Base-by-base conservation (phyloP, 371 early-diverging fungal genomes). In the Funneliformis caledonium region DNA sequence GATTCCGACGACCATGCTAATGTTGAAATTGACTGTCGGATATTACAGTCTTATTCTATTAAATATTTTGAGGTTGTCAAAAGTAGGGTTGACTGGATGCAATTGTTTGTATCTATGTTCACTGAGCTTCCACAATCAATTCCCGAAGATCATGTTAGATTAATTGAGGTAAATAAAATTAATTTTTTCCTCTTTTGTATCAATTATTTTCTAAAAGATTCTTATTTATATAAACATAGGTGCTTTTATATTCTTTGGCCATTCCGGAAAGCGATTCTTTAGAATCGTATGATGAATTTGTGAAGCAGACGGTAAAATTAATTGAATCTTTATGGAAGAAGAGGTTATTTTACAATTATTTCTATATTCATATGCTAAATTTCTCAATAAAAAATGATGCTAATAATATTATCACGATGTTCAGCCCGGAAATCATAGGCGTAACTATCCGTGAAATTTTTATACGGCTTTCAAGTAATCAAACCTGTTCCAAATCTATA, bases 51-150 rank as follows among this genome's bases (percentile, higher is more conserved):
- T 14, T 37, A 7, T 45, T 22, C 45, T 7, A 50, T 37, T 42
- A 56, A 45, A 76, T 45, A 76, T 76, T 1, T 45, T 22, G 59
- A 2, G 33, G n/a, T 42, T 19, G 22, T 37, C 16, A 76, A 76
- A 61, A 26, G 59, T 5, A 60, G 76, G 31, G 9, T 31, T 42
- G 76, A 76, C 22, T 76, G 60, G 61, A 19, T 42, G 37, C 16
- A 19, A 10, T 26, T 76, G 22, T 61, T 76, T 42, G 14, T 76
- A 56, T 19, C 12, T 22, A 76, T 76, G 76, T 76, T 60, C 45
- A 50, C 2, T 26, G 59, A 43, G n/a, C 22, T 76, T 42, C 76
- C 76, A 10, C 26, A 56, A 22, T 37, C 76, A 43, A 60, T 62
- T 42, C 76, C 76, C 42, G 26, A 48, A 43, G 76, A 76, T 61